Conservation (phyloP, 306 rosid species). For the Pyrus pyrifolia region DNA sequence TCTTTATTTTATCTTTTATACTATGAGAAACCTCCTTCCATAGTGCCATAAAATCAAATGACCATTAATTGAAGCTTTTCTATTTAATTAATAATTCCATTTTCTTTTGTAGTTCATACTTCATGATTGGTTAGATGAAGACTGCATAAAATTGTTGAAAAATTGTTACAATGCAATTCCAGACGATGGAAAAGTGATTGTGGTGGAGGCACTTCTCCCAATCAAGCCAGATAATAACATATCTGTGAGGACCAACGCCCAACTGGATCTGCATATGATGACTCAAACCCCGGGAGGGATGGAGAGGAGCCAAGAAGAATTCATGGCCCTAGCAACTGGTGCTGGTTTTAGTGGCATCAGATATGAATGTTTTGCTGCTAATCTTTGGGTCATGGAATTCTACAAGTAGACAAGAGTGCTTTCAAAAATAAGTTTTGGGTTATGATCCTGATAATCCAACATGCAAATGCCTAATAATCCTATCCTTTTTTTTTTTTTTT, state of each 20-base stretch:
- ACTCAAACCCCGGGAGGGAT: slow-evolving; percentile 44
- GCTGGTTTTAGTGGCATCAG: slow-evolving; percentile 45
- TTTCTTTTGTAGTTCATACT: slow-evolving; percentile 14
- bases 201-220: slow-evolving; percentile 34
- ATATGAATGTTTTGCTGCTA: slow-evolving; percentile 25
- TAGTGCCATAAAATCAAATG: no score
- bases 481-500: background rate
- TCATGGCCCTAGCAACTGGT: slow-evolving; percentile 30
- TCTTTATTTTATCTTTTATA: no score
- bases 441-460: background rate
- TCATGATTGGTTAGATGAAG: slow-evolving; percentile 32
- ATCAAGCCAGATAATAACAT: slow-evolving; percentile 15
- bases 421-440: background rate
- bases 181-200: slow-evolving; percentile 44
- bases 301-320: slow-evolving; percentile 39
- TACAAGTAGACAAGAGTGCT: slow-evolving; percentile 29
- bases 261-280: slow-evolving; percentile 40
- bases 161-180: slow-evolving; percentile 38
- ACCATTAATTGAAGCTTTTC: no score
- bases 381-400: slow-evolving; percentile 48
- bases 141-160: slow-evolving; percentile 24
- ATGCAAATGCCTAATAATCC: background rate
- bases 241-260: background rate
- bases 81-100: no score
- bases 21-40: no score